phyloP scores from a whole-genome alignment of 1,139 yeast species.

The Candida sanyaensis region DNA sequence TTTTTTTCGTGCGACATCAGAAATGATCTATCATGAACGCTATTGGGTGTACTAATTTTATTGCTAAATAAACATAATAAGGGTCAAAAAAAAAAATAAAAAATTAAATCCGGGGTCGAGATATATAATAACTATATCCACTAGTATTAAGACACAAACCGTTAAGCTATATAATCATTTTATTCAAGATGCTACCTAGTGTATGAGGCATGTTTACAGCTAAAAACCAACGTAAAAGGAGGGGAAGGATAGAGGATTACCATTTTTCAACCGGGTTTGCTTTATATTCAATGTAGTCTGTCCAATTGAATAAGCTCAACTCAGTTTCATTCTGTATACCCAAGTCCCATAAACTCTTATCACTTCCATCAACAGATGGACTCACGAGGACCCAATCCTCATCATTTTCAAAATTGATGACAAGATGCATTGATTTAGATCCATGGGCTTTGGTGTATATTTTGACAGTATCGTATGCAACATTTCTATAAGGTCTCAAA shows the following conservation, averaged over 20 bases:
- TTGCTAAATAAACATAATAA: too few species aligned
- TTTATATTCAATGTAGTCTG: slow-evolving; percentile 68
- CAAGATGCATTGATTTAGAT: slow-evolving; percentile 88
- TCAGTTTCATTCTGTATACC: slow-evolving; percentile 92
- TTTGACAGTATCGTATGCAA: slow-evolving; percentile 75
- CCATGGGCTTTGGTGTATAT: slow-evolving; percentile 95
- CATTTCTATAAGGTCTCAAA: slow-evolving; percentile 79
- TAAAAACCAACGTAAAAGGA: too few species aligned
- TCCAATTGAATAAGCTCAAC: slow-evolving; percentile 70
- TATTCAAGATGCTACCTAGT: not conserved
- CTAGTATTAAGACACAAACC: too few species aligned
- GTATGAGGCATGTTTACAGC: too few species aligned
- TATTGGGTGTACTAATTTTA: too few species aligned
- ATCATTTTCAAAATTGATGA: slow-evolving; percentile 80
- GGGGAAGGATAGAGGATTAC: slow-evolving; percentile 34
- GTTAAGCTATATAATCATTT: not conserved
- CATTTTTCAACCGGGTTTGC: slow-evolving; percentile 89
- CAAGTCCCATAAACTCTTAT: slow-evolving; percentile 56
- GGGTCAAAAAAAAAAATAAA: too few species aligned
- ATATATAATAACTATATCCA: too few species aligned
- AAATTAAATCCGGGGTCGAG: too few species aligned
- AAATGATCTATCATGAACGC: too few species aligned
- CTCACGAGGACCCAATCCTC: slow-evolving; percentile 57
- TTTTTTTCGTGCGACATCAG: not conserved
- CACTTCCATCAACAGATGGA: slow-evolving; percentile 30